Evolutionary conservation across 768 basidiomycete genomes (phyloP), one percentile per base, ranked within the genome.

Genomic region (Boletus patriciae): DNA sequence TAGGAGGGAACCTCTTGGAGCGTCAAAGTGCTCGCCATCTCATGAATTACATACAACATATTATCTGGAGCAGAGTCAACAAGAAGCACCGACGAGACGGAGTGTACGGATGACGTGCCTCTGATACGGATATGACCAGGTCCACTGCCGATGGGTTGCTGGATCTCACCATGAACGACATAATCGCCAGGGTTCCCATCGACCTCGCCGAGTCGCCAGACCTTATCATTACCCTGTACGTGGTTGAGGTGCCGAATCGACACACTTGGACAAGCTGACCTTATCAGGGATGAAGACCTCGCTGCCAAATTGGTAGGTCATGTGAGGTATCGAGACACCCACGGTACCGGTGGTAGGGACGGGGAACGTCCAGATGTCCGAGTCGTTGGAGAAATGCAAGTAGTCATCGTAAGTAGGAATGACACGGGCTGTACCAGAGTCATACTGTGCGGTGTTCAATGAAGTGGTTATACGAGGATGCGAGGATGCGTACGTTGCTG

Each of bases 281-380:
- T 87, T 73, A 70, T 88, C 88, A 0, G 87, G 81, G 9, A 89
- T 74, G 59, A 88, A 77, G 10, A 90, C 64, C 61, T 89, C 87
- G 9, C 64, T 65, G 6, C 74, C 74, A 62, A 83, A 74, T 69
- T 86, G 77, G 31, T 85, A 68, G 0, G 80, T 76, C 85, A 86
- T 85, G 66, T 89, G 88, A 12, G 88, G 87, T 66, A 87, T 80
- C 2, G 86, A 84, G 8, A 75, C 73, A 29, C 57, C 57, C 37
- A 58, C 44, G 3, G 50, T 49, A 3, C 70, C 58, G 0, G 71
- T 70, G 12, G 64, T 62, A 2, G 78, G 73, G 0, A 70, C 71
- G 15, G 85, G 81, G 75, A 89, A 88, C 13, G 77, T 78, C 66
- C 85, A 79, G 13, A 77, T 61, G 2, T 76, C 67, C 12, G 80